phyloP scores from a whole-genome alignment of 2,329 filamentous ascomycete genomes.

The Neopestalotiopsis clavispora region DNA sequence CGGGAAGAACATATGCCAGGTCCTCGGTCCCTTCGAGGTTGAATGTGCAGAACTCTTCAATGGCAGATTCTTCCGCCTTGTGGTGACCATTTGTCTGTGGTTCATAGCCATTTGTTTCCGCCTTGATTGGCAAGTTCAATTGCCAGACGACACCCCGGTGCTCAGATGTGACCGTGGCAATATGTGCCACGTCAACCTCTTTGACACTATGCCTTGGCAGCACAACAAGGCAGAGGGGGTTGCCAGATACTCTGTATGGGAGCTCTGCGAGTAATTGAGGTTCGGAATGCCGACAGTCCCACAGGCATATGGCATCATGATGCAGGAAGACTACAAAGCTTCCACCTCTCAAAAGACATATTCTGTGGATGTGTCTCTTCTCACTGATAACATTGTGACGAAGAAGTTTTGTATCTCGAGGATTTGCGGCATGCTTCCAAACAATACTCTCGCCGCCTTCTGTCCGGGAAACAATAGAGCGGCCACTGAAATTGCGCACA shows the following conservation, averaged over 20 bases:
- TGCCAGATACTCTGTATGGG: slow-evolving; percentile 66
- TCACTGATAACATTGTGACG: slow-evolving; percentile 72
- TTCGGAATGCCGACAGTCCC: slow-evolving; percentile 71
- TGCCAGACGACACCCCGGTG: slow-evolving; percentile 85
- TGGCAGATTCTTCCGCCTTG: slow-evolving; percentile 35
- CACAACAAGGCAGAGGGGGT: slow-evolving; percentile 79
- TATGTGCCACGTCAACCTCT: slow-evolving; percentile 64
- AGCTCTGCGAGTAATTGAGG: slow-evolving; percentile 65
- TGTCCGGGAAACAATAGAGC: slow-evolving; percentile 81
- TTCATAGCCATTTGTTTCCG: slow-evolving; percentile 28
- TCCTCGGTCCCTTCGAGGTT: slow-evolving; percentile 65
- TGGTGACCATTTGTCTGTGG: slow-evolving; percentile 38
- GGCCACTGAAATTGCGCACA: slow-evolving; percentile 81
- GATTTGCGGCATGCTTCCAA: slow-evolving; percentile 71
- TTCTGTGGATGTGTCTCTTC: slow-evolving; percentile 76
- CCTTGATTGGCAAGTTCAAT: slow-evolving; percentile 62
- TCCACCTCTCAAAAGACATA: slow-evolving; percentile 77
- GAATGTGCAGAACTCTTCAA: slow-evolving; percentile 75
- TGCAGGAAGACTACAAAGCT: slow-evolving; percentile 83
- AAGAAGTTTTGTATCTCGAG: slow-evolving; percentile 58
- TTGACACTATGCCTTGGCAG: slow-evolving; percentile 67
- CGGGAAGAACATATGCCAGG: slow-evolving; percentile 73
- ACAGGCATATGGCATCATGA: slow-evolving; percentile 72
- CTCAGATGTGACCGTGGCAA: slow-evolving; percentile 82
- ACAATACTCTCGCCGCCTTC: slow-evolving; percentile 79